A percentile compares a stretch with the other conserved stretches of the same genome.
These are phyloP conservation scores for Agaricales sp. DNA, from an alignment of 1,284 basidiomycete genomes.

Conservation along the genomic window DNA sequence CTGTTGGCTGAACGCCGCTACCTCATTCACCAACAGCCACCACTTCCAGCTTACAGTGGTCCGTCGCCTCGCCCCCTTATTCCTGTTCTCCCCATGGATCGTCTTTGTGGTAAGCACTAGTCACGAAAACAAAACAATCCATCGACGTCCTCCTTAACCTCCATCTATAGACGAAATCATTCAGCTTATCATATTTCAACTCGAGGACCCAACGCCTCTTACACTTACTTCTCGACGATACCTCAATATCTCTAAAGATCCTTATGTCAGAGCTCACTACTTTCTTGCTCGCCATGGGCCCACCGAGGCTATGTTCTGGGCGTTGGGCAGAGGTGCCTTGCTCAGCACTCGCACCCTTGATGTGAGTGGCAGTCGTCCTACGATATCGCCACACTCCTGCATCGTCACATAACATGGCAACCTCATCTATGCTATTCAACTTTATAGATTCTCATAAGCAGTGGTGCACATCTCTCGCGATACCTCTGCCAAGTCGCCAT, in stretches of 20 bases:
- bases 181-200: slow-evolving; percentile 61
- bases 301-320: slow-evolving; percentile 60
- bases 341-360: slow-evolving; percentile 56
- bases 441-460: slow-evolving; percentile 53
- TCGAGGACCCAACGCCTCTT: slow-evolving; percentile 50
- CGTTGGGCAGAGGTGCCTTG: slow-evolving; percentile 55
- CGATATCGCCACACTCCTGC: slow-evolving; percentile 12
- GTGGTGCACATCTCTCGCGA: slow-evolving; percentile 65
- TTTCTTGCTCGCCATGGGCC: slow-evolving; percentile 62
- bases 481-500: slow-evolving; percentile 68
- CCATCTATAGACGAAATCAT: slow-evolving; percentile 53
- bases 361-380: slow-evolving; percentile 32
- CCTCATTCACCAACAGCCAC: too few species aligned
- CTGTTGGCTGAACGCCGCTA: too few species aligned
- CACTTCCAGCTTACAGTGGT: too few species aligned
- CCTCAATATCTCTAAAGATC: slow-evolving; percentile 53
- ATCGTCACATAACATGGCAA: slow-evolving; percentile 8
- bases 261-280: slow-evolving; percentile 65
- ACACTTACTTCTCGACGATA: slow-evolving; percentile 47
- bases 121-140: slow-evolving; percentile 11
- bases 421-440: slow-evolving; percentile 10
- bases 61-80: slow-evolving; percentile 5
- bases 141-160: slow-evolving; percentile 11
- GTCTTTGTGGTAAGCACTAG: slow-evolving; percentile 45
- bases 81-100: slow-evolving; percentile 33